phyloP scores from a whole-genome alignment of 371 early-diverging fungal species.

The Parasitella parasitica region DNA sequence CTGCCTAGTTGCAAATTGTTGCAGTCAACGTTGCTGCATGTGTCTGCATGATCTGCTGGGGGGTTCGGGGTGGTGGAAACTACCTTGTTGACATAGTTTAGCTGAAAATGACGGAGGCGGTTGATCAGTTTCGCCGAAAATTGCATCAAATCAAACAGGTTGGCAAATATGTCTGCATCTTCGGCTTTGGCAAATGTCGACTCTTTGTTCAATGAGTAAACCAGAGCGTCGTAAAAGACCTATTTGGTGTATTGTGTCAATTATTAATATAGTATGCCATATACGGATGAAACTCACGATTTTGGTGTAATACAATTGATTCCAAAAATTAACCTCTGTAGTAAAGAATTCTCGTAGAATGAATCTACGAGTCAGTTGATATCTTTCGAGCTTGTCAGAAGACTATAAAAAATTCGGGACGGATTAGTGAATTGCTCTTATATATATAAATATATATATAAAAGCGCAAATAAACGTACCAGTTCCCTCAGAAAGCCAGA shows the following conservation, averaged over 20 bases:
- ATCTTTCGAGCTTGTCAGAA: constrained; percentile 12
- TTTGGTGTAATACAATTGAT: constrained; percentile 41
- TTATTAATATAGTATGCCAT: too few relatives aligned
- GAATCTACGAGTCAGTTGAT: constrained; percentile 29
- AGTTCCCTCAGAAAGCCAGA: neutral
- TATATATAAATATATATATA: neutral
- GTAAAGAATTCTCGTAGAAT: constrained; percentile 43
- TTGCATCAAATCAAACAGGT: constrained; percentile 35
- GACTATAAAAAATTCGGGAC: constrained; percentile 2
- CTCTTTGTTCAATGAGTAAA: constrained; percentile 17
- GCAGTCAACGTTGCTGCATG: neutral
- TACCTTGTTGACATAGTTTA: neutral
- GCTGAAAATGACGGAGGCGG: constrained; percentile 25
- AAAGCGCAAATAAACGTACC: neutral
- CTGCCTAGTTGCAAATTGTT: neutral
- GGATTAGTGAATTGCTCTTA: too few relatives aligned
- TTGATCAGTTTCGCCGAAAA: constrained; percentile 36
- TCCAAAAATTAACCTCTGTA: constrained; percentile 48
- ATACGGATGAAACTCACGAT: constrained; percentile 23
- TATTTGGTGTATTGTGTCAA: constrained; percentile 1
- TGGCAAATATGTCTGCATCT: constrained; percentile 31
- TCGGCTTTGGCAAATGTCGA: constrained; percentile 12
- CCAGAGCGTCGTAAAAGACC: constrained; percentile 35
- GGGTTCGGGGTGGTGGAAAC: neutral
- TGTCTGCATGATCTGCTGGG: neutral